A percentile compares a stretch with the other conserved stretches of the same genome.
Conservation (phyloP, 352 stramenopile genomes). For the Globisporangium solare region DNA sequence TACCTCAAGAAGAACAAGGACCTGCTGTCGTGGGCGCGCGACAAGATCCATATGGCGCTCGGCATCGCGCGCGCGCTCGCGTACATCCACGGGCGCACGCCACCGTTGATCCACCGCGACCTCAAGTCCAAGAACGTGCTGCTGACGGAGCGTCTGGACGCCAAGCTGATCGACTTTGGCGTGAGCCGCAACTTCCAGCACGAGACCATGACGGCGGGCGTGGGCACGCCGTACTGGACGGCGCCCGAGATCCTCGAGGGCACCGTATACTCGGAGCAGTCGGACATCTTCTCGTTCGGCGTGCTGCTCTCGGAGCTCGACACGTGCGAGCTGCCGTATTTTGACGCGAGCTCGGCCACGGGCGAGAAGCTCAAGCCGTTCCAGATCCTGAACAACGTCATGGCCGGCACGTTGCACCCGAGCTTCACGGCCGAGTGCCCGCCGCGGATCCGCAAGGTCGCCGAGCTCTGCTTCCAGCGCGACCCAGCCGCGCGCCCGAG, state of each 20-base stretch:
- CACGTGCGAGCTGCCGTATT: conserved; percentile 24
- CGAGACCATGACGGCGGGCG: not conserved
- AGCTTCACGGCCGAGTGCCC: conserved; percentile 37
- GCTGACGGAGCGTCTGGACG: too few relatives aligned
- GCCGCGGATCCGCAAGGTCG: conserved; percentile 26
- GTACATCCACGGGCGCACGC: conserved; percentile 20
- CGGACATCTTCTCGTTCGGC: conserved; percentile 29
- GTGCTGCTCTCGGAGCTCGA: conserved; percentile 44
- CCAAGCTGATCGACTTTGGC: too few relatives aligned
- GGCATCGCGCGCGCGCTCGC: conserved; percentile 26
- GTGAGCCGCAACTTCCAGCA: too few relatives aligned
- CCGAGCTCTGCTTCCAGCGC: conserved; percentile 37
- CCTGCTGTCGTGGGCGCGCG: too few relatives aligned
- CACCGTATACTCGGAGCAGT: conserved; percentile 20
- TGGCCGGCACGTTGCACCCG: conserved; percentile 34
- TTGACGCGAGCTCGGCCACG: conserved; percentile 19
- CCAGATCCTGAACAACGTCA: conserved; percentile 37
- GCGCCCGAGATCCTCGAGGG: conserved; percentile 15
- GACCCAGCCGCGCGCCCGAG: conserved; percentile 34
- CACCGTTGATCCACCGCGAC: conserved; percentile 42
- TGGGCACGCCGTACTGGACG: conserved; percentile 21
- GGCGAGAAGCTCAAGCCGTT: conserved; percentile 32
- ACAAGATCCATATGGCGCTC: too few relatives aligned
- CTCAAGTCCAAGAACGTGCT: conserved; percentile 27
- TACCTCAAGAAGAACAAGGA: too few relatives aligned